These are phyloP conservation scores for Pseudocercospora vitis DNA, from an alignment of 2,329 filamentous ascomycete genomes.

Conservation along the genomic window DNA sequence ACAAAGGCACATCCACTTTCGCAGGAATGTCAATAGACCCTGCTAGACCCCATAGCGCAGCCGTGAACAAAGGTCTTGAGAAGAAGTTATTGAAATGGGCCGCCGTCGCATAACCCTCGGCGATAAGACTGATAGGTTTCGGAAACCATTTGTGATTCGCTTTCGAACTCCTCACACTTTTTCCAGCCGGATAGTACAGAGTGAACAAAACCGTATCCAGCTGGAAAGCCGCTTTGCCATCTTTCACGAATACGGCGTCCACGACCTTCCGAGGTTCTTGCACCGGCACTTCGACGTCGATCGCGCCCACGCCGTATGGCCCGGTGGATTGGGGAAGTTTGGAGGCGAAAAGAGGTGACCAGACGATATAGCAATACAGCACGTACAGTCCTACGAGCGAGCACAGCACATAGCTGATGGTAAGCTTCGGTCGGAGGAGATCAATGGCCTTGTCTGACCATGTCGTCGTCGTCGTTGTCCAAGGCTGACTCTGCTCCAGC, in stretches of 20 bases:
- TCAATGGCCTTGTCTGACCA: slow-evolving; percentile 7
- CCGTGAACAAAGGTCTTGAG: slow-evolving; percentile 39
- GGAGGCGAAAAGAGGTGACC: slow-evolving; percentile 42
- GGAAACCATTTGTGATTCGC: slow-evolving; percentile 45
- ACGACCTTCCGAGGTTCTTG: slow-evolving; percentile 37
- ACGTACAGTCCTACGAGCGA: slow-evolving; percentile 30
- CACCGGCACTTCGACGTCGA: slow-evolving; percentile 41
- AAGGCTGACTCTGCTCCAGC: slow-evolving; percentile 12
- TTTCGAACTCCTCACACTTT: slow-evolving; percentile 26
- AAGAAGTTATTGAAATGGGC: slow-evolving; percentile 39
- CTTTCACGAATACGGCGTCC: slow-evolving; percentile 39
- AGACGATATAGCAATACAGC: slow-evolving; percentile 41
- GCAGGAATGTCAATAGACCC: slow-evolving; percentile 44
- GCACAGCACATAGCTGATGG: slow-evolving; percentile 17
- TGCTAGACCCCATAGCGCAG: slow-evolving; percentile 42
- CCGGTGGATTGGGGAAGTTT: slow-evolving; percentile 45
- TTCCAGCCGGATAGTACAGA: slow-evolving; percentile 43
- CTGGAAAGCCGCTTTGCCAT: slow-evolving; percentile 41
- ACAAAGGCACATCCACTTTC: slow-evolving; percentile 39
- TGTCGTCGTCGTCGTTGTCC: slow-evolving; percentile 8
- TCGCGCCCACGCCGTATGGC: slow-evolving; percentile 42
- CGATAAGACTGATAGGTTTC: slow-evolving; percentile 43
- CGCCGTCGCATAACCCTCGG: slow-evolving; percentile 44
- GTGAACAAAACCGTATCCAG: slow-evolving; percentile 45
- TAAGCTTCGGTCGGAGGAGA: slow-evolving; percentile 17